Evolutionary conservation across 306 rosid genomes (phyloP), one percentile per base, ranked within the genome.

Genomic region (Vachellia collinsii): DNA sequence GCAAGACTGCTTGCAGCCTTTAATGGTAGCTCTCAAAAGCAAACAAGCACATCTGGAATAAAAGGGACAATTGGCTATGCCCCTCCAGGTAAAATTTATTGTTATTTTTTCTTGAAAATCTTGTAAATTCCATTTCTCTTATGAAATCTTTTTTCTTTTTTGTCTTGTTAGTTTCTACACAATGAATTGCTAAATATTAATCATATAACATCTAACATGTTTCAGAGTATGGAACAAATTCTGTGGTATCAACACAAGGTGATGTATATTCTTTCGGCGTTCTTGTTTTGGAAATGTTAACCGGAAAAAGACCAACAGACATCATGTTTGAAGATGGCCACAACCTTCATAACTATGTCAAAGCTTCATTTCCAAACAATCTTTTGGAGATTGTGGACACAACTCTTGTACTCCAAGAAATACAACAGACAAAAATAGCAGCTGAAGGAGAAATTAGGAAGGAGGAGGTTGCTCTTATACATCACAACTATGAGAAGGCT

Each of bases 261-360:
- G 34, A 29, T 29, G 34, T 29, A 0, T 29, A 29, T 29, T 29
- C 34, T 29, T 29, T 29, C 2, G 34, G 34, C 2, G 34, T 29
- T 29, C 34, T 29, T 29, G 34, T 29, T 29, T 29, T 29, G 34
- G 34, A 29, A 29, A 29, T 29, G 37, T 8, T 22, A 59, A 23
- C 7, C 3, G 82, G 78, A 77, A 58, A 25, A 68, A 80, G 72
- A 74, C 86, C 86, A 1, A 74, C 73, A 0, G 72, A 73, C 0
- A 63, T 65, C 20, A 73, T 83, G 65, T 78, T 78, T 39, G 8
- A 41, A 73, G 80, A 73, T 5, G 38, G 59, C 58, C 65, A 19
- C 12, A 71, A 64, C 59, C 71, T 72, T 41, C 67, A 25, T n/a
- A 59, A 14, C 65, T 59, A 22, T 23, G 37, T 59, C 13, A 29